A percentile compares a stretch with the other conserved stretches of the same genome.
These are phyloP conservation scores for Metschnikowia reukaufii DNA, from an alignment of 805 yeast species.

Conservation along the genomic window DNA sequence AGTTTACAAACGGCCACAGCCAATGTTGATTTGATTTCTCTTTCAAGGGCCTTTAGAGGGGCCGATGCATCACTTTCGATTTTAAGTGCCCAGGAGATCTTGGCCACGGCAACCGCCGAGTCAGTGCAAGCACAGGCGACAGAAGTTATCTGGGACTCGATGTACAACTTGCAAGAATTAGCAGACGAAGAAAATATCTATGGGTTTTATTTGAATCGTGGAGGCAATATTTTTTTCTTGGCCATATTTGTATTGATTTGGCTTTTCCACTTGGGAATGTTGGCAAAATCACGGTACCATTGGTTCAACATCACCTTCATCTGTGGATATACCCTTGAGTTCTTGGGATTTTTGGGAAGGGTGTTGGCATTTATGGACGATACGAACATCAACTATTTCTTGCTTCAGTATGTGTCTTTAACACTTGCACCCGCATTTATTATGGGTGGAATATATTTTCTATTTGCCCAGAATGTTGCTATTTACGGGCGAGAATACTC, in stretches of 20 bases:
- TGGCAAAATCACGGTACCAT: constrained; percentile 33
- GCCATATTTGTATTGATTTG: constrained; percentile 28
- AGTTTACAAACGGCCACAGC: constrained; percentile 25
- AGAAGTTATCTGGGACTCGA: constrained; percentile 32
- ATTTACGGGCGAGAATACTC: constrained; percentile 39
- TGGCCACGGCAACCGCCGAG: constrained; percentile 40
- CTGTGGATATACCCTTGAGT: constrained; percentile 37
- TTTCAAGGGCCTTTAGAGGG: constrained; percentile 30
- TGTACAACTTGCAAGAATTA: constrained; percentile 33
- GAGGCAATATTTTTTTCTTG: constrained; percentile 36
- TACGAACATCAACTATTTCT: constrained; percentile 23
- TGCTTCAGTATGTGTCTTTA: constrained; percentile 35
- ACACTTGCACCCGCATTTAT: constrained; percentile 44
- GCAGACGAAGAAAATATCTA: constrained; percentile 32
- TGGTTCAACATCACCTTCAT: constrained; percentile 42
- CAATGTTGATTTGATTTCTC: constrained; percentile 19
- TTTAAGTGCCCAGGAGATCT: constrained; percentile 34
- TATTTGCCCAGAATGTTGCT: constrained; percentile 42
- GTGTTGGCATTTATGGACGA: constrained; percentile 29
- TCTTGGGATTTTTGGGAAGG: constrained; percentile 40
- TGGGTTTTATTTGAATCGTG: constrained; percentile 24
- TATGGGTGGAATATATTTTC: constrained; percentile 44
- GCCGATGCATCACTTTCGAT: constrained; percentile 39
- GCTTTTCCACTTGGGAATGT: constrained; percentile 28
- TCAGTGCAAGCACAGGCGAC: constrained; percentile 30